Evolutionary conservation across 2,329 filamentous ascomycete genomes (phyloP).

Genomic region (Bipolaris zeicola): DNA sequence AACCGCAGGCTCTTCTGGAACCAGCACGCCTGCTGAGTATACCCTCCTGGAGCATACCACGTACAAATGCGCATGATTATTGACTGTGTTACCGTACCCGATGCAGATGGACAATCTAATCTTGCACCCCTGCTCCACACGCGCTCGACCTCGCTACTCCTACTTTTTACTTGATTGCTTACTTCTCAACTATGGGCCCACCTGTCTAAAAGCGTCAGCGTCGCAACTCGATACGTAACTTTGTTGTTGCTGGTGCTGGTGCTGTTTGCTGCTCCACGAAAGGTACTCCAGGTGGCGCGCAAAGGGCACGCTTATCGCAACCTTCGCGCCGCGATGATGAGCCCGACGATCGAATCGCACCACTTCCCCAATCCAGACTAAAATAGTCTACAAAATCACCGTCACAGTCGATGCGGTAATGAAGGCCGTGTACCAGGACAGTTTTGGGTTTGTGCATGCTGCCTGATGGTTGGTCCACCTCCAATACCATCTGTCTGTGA

Average conservation of each 20-base stretch:
- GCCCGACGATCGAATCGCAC: conserved; percentile 9
- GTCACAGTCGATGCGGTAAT: conserved; percentile 4
- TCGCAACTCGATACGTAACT: too few relatives aligned
- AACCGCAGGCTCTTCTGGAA: conserved; percentile 30
- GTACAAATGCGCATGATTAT: conserved; percentile 34
- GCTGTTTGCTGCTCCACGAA: not conserved
- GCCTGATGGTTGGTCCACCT: conserved; percentile 2
- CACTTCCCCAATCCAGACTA: conserved; percentile 14
- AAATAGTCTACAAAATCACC: conserved; percentile 21
- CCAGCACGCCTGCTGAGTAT: conserved; percentile 15
- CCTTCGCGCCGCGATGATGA: conserved; percentile 23
- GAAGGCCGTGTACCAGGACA: conserved; percentile 7
- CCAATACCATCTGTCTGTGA: not conserved
- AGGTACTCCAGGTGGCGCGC: conserved; percentile 2
- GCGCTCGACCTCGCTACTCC: conserved; percentile 7
- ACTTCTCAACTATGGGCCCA: conserved; percentile 6
- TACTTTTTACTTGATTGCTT: too few relatives aligned
- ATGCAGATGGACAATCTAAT: conserved; percentile 27
- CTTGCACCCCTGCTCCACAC: conserved; percentile 30
- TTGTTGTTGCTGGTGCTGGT: too few relatives aligned
- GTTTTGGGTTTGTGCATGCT: not conserved
- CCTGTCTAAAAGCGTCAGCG: not conserved
- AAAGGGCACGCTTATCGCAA: not conserved
- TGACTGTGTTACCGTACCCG: conserved; percentile 34
- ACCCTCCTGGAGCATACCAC: conserved; percentile 17